Evolutionary conservation across 257 asterid genomes (phyloP).

Genomic region (Coffea eugenioides): DNA sequence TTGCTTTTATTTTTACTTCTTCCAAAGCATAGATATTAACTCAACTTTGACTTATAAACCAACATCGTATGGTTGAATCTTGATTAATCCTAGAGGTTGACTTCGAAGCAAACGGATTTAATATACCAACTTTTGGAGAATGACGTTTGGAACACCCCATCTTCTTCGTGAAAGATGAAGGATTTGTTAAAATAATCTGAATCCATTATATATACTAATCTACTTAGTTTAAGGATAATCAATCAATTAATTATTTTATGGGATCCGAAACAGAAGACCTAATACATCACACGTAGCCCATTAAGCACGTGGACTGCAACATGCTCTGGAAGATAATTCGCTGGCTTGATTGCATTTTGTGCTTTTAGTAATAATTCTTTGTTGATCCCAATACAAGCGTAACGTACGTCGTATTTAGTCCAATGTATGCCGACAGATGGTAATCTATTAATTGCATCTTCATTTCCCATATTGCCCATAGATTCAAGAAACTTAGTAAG

Average conservation of each 20-base stretch:
- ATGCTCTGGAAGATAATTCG: slow-evolving; percentile 5
- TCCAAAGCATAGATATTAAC: not conserved
- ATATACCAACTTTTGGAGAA: not conserved
- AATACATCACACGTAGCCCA: slow-evolving; percentile 4
- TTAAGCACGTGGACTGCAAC: slow-evolving; percentile 16
- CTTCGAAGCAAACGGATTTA: not conserved
- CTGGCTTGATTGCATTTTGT: not conserved
- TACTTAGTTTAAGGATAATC: not conserved
- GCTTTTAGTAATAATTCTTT: not conserved
- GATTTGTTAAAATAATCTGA: not conserved
- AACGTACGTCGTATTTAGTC: slow-evolving; percentile 10
- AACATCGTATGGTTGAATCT: no score
- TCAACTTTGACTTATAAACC: slow-evolving; percentile 8
- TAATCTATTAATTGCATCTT: not conserved
- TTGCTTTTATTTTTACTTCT: not conserved
- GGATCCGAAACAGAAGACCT: not conserved
- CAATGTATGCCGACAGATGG: not conserved
- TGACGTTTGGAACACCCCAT: not conserved
- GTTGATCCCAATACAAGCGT: slow-evolving; percentile 14
- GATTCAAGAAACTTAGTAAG: not conserved
- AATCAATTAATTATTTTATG: not conserved
- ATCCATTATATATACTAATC: not conserved
- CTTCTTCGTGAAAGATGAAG: not conserved
- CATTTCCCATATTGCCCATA: not conserved
- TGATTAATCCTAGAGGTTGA: slow-evolving; percentile 1